Percentiles rank a stretch among this genome's conserved stretches.
phyloP scores from a whole-genome alignment of 2,329 filamentous ascomycete species.

The Xenosphaeropsis pyriputrescens region DNA sequence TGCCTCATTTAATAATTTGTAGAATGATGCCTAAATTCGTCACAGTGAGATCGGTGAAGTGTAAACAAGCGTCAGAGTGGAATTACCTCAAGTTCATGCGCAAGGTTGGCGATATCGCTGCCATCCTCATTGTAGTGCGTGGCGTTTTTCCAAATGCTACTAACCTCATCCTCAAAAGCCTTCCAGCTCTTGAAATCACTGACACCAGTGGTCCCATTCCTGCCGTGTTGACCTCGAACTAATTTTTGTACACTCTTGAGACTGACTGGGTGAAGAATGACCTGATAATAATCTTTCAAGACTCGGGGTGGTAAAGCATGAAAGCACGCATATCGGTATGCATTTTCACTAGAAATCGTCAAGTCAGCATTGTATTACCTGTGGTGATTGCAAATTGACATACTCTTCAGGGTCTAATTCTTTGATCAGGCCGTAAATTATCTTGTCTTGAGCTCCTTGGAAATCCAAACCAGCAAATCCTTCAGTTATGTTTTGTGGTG shows the following conservation, averaged over 20 bases:
- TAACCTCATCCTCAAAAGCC: conserved; percentile 65
- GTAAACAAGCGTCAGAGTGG: conserved; percentile 3
- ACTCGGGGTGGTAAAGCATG: conserved; percentile 47
- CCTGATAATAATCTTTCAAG: conserved; percentile 73
- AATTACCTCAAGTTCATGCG: conserved; percentile 62
- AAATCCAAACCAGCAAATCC: conserved; percentile 62
- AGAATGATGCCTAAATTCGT: conserved; percentile 46
- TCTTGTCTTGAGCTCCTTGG: conserved; percentile 75
- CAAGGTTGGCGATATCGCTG: conserved; percentile 67
- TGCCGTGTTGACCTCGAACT: conserved; percentile 57
- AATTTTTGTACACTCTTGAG: conserved; percentile 65
- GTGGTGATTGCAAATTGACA: conserved; percentile 30
- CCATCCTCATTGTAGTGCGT: conserved; percentile 85
- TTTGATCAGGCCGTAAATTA: conserved; percentile 58
- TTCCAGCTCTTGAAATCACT: conserved; percentile 72
- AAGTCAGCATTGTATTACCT: too few relatives aligned
- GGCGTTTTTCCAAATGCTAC: conserved; percentile 76
- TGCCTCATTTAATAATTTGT: conserved; percentile 53
- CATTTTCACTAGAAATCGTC: too few relatives aligned
- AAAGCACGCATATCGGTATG: too few relatives aligned
- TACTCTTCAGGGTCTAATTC: conserved; percentile 57
- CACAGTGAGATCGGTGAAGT: conserved; percentile 5
- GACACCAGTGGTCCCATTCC: conserved; percentile 41
- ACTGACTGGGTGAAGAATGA: conserved; percentile 71
- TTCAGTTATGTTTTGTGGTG: conserved; percentile 37